A percentile compares a stretch with the other conserved stretches of the same genome.
phyloP scores from a whole-genome alignment of 1,284 basidiomycete genomes.

The Sporisorium scitamineum region DNA sequence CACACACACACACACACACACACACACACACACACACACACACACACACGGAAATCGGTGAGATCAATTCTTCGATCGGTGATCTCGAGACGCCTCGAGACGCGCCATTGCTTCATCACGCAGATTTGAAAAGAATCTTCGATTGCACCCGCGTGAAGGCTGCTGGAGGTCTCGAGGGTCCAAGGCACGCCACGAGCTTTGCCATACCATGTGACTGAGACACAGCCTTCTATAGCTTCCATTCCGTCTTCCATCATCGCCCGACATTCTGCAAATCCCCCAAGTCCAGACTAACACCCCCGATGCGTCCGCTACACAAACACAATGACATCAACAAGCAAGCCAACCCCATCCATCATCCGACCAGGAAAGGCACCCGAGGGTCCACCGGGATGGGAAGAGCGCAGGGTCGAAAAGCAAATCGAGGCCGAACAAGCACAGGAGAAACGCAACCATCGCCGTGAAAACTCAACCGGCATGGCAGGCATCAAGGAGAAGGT shows the following conservation, averaged over 20 bases:
- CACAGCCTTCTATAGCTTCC: not conserved
- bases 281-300: no score
- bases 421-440: conserved; percentile 27
- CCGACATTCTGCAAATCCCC: no score
- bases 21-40: no score
- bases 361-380: conserved; percentile 51
- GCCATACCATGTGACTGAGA: not conserved
- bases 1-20: no score
- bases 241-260: not conserved
- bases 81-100: not conserved
- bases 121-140: not conserved
- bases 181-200: not conserved
- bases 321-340: conserved; percentile 16
- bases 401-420: conserved; percentile 42
- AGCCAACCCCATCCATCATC: conserved; percentile 46
- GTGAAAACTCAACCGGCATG: conserved; percentile 34
- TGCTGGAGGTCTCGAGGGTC: not conserved
- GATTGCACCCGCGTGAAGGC: not conserved
- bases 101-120: conserved; percentile 16
- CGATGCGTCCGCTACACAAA: not conserved
- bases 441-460: conserved; percentile 37
- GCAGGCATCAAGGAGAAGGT: conserved; percentile 54
- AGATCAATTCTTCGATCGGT: not conserved
- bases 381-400: conserved; percentile 59
- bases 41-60: no score